A percentile compares a stretch with the other conserved stretches of the same genome.
Evolutionary conservation across 768 basidiomycete genomes (phyloP).

Genomic region (Russula earlei): DNA sequence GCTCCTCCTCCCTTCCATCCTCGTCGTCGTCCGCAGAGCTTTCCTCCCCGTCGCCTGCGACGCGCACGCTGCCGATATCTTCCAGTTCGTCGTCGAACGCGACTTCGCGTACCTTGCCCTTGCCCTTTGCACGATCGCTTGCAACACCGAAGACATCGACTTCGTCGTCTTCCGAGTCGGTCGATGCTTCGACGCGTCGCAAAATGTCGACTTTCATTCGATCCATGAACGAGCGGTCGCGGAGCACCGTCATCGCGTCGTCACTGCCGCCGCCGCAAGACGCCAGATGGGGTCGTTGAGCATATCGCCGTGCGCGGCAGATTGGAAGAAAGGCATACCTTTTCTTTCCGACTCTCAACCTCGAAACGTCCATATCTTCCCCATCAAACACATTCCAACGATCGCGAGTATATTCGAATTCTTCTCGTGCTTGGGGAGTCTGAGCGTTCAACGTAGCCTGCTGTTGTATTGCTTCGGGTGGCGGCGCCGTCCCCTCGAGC

Average conservation of each 20-base stretch:
- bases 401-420: slow-evolving; percentile 31
- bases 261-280: no score
- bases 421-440: slow-evolving; percentile 7
- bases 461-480: slow-evolving; percentile 25
- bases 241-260: slow-evolving; percentile 36
- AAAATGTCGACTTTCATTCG: slow-evolving; percentile 80
- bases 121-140: slow-evolving; percentile 15
- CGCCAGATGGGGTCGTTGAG: slow-evolving; percentile 7
- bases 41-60: slow-evolving; percentile 58
- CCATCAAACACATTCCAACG: slow-evolving; percentile 71
- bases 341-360: slow-evolving; percentile 58
- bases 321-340: slow-evolving; percentile 30
- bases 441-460: slow-evolving; percentile 18
- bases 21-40: slow-evolving; percentile 31
- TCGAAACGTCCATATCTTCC: slow-evolving; percentile 53
- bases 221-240: slow-evolving; percentile 52
- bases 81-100: slow-evolving; percentile 50
- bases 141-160: slow-evolving; percentile 27
- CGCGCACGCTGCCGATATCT: slow-evolving; percentile 35
- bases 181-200: slow-evolving; percentile 58
- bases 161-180: slow-evolving; percentile 47
- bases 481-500: slow-evolving; percentile 63
- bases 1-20: slow-evolving; percentile 25
- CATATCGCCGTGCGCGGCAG: not conserved
- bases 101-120: slow-evolving; percentile 23